Base-by-base conservation (phyloP, 2,329 filamentous ascomycete species). In the Hypoxylon sp. region DNA sequence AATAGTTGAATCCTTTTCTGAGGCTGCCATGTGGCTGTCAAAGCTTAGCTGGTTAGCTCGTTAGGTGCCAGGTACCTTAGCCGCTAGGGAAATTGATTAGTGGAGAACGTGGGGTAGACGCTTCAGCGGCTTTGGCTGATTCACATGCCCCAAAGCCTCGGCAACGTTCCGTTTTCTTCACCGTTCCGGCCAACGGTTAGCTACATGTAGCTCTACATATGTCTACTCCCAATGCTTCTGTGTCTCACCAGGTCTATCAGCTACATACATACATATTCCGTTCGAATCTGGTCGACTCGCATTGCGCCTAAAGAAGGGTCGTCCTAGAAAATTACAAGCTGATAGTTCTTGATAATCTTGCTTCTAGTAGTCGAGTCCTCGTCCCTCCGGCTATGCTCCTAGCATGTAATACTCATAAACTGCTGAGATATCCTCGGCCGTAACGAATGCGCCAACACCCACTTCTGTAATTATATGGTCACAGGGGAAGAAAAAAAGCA, bases 61-160 rank as follows among this genome's bases (percentile, higher is more conserved):
- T 28, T 28, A 28, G 25, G 25, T 28, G 6, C 25, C 5, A 28
- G 25, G 25, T 28, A 7, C 25, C 25, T 28, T 28, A 28, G 25
- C 25, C 25, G 25, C 25, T 28, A 28, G 14, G 38, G 36, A 17
- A 32, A 50, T n/a, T n/a, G n/a, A 50, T 50, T 51, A 51, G 43
- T 58, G 60, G 57, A 17, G 21, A 34, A 14, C 17, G 30, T 41
- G 49, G 49, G 45, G 38, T 14, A 3, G 32, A 17, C 23, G n/a
- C 36, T 49, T 38, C 32, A 53, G 43, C 19, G 46, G 46, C 45
- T 55, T 41, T 17, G 62, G 48, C 36, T 25, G 25, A 59, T 68
- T 70, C 67, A 72, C 70, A 72, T 71, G 69, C 60, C 51, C 53
- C 49, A 28, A 63, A 67, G 60, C 68, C 68, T 72, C 68, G 70